Base-by-base conservation (phyloP, 768 basidiomycete species). In the Tephrocybe rancida region DNA sequence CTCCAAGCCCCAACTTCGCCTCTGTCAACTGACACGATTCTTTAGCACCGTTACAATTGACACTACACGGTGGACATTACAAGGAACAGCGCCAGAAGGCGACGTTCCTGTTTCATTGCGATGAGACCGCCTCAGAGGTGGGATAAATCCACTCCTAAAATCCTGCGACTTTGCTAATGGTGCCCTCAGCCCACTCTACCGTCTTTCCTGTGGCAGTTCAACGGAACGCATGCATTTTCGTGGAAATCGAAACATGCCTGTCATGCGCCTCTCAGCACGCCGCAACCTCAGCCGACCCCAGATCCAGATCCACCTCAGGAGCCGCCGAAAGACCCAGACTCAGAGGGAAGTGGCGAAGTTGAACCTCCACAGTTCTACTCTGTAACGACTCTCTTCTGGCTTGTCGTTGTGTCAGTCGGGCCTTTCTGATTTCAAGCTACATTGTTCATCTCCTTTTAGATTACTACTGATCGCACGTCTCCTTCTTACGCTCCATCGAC, bases 41-140 rank as follows among this genome's bases (percentile, higher is more conserved):
- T 30, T 8, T 44, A 67, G 67, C 56, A 16, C 61, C 64, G 3
- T 39, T 73, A 5, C 67, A 71, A 37, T 37, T 71, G n/a, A 66
- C 67, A 1, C 56, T 72, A 2, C 68, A 70, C 34, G 72, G 72
- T 11, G 66, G 62, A 18, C 22, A 32, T 13, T 72, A 73, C 50
- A 63, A 63, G 42, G 16, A 51, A 2, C 58, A 56, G 39, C 55
- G 58, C 25, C 70, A 73, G 30, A 70, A 64, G 39, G 71, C 69
- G 9, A 56, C 65, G 1, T 67, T 72, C 42, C 47, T 64, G 21
- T 68, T 72, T 30, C 48, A 59, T 29, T 73, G 72, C 50, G 68
- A 70, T 32, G 54, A 58, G 25, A 49, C 54, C 9, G 30, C 50
- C 6, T 38, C 59, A 30, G 61, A 64, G 61, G 66, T 68, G 26